A percentile compares a stretch with the other conserved stretches of the same genome.
Conservation (phyloP, 805 yeast genomes). For the Metschnikowia noctiluminum region DNA sequence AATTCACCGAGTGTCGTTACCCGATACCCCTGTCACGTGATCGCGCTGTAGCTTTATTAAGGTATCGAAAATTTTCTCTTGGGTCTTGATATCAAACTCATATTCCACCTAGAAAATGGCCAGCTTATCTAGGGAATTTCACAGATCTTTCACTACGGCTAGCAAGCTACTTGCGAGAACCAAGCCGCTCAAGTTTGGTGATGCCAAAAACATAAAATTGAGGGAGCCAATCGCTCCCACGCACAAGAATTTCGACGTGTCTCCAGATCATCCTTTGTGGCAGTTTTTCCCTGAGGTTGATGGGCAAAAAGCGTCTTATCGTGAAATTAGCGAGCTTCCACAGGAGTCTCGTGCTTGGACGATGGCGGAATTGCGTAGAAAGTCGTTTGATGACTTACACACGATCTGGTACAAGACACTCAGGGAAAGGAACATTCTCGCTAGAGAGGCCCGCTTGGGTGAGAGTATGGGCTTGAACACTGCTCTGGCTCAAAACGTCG, state of each 20-base stretch:
- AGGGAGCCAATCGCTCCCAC: slow-evolving; percentile 87
- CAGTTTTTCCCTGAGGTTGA: slow-evolving; percentile 64
- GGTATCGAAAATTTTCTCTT: not conserved
- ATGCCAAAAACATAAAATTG: slow-evolving; percentile 45
- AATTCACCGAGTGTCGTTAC: too few species aligned
- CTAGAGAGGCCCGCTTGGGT: slow-evolving; percentile 68
- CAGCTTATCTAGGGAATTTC: slow-evolving; percentile 6
- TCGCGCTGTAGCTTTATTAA: not conserved
- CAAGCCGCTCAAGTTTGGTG: slow-evolving; percentile 21
- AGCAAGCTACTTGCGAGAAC: slow-evolving; percentile 11
- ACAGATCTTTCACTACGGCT: slow-evolving; percentile 13
- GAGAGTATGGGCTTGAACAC: slow-evolving; percentile 25
- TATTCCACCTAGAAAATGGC: slow-evolving; percentile 4
- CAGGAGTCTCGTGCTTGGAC: slow-evolving; percentile 76
- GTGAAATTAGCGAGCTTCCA: slow-evolving; percentile 53
- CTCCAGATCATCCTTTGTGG: slow-evolving; percentile 92
- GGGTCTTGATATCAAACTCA: not conserved
- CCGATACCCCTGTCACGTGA: slow-evolving; percentile 1
- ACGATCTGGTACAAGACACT: slow-evolving; percentile 84
- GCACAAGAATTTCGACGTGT: slow-evolving; percentile 63
- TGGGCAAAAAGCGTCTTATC: slow-evolving; percentile 52
- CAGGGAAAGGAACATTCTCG: slow-evolving; percentile 75
- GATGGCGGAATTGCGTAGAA: slow-evolving; percentile 82
- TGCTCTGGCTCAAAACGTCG: slow-evolving; percentile 38
- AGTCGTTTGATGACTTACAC: slow-evolving; percentile 89